phyloP scores from a whole-genome alignment of 2,329 filamentous ascomycete genomes.

The Gnomoniopsis sp. region DNA sequence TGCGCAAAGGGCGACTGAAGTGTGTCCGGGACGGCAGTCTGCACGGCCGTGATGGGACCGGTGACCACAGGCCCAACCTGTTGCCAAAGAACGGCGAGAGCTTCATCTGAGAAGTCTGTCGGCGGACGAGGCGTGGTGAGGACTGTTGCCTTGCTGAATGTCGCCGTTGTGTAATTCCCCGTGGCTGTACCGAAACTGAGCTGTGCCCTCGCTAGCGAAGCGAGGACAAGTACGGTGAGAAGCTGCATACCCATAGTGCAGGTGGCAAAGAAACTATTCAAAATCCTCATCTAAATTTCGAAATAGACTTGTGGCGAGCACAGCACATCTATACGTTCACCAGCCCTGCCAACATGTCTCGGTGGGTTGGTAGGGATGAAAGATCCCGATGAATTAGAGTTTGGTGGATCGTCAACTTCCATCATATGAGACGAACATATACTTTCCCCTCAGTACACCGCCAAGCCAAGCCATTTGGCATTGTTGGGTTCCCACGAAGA shows the following conservation, averaged over 20 bases:
- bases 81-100: slow-evolving; percentile 5
- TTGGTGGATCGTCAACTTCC: too few species aligned
- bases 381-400: too few species aligned
- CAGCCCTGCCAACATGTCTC: too few species aligned
- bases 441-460: too few species aligned
- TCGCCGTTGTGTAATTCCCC: not conserved
- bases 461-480: too few species aligned
- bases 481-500: too few species aligned
- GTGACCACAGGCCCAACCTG: slow-evolving; percentile 8
- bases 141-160: not conserved
- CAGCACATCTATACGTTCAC: too few species aligned
- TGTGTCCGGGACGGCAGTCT: slow-evolving; percentile 1
- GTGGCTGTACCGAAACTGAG: not conserved
- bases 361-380: too few species aligned
- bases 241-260: not conserved
- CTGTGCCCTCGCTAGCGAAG: not conserved
- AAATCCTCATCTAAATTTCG: too few species aligned
- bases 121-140: not conserved
- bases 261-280: not conserved
- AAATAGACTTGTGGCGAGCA: too few species aligned
- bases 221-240: not conserved
- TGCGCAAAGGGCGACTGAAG: not conserved
- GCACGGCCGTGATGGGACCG: slow-evolving; percentile 3
- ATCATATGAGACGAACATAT: too few species aligned
- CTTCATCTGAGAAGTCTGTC: slow-evolving; percentile 9